phyloP scores from a whole-genome alignment of 2,329 filamentous ascomycete genomes.

The Trichoderma pleuroti region DNA sequence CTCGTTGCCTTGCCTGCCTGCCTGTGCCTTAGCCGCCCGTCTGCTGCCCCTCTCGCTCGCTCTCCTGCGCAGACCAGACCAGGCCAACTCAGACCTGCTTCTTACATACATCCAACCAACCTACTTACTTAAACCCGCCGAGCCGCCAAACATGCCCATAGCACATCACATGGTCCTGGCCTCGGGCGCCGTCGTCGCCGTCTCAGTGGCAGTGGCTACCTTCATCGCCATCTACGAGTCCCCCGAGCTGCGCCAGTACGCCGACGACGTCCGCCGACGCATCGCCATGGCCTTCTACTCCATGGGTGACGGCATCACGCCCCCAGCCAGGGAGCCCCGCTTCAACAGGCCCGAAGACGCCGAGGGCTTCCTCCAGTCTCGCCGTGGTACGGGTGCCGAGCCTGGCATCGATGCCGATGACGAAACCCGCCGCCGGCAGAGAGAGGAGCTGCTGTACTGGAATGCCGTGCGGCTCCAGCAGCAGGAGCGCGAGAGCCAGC shows the following conservation, averaged over 20 bases:
- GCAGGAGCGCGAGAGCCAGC: slow-evolving; percentile 23
- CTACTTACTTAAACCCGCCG: slow-evolving; percentile 8
- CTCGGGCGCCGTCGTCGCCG: slow-evolving; percentile 57
- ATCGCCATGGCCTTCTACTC: slow-evolving; percentile 59
- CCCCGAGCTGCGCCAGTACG: slow-evolving; percentile 59
- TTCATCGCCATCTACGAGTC: slow-evolving; percentile 62
- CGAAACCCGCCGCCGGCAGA: slow-evolving; percentile 56
- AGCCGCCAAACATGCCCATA: slow-evolving; percentile 44
- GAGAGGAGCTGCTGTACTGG: slow-evolving; percentile 65
- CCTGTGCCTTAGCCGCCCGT: slow-evolving; percentile 8
- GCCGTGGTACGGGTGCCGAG: slow-evolving; percentile 40
- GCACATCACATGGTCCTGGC: slow-evolving; percentile 49
- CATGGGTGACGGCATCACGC: slow-evolving; percentile 55
- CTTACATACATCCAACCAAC: not conserved
- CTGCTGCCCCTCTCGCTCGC: slow-evolving; percentile 12
- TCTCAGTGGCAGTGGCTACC: slow-evolving; percentile 55
- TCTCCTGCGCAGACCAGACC: not conserved
- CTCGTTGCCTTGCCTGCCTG: slow-evolving; percentile 1
- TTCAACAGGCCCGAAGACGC: slow-evolving; percentile 66
- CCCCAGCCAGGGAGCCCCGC: slow-evolving; percentile 48
- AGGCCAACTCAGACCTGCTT: not conserved
- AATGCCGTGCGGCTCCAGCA: slow-evolving; percentile 54
- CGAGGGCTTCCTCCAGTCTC: slow-evolving; percentile 57
- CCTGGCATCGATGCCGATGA: slow-evolving; percentile 59
- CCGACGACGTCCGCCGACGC: slow-evolving; percentile 58